A percentile compares a stretch with the other conserved stretches of the same genome.
Evolutionary conservation across 768 basidiomycete species (phyloP).

Genomic region (Lentinula sp.): DNA sequence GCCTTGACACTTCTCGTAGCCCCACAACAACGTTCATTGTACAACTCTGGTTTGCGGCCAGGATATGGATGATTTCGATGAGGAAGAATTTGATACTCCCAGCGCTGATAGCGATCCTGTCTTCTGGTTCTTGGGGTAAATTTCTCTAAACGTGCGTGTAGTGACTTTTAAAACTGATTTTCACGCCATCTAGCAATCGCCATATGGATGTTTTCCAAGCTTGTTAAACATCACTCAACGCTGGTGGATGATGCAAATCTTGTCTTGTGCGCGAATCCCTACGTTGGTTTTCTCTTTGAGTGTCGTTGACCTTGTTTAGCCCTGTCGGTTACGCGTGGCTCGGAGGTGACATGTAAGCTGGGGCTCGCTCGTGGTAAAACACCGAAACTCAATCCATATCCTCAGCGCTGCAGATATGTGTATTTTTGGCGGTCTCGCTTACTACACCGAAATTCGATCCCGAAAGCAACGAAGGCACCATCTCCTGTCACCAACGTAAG

Average conservation of each 20-base stretch:
- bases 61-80: neutral
- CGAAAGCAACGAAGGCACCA: neutral
- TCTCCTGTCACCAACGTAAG: neutral
- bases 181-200: neutral
- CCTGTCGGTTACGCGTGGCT: constrained; percentile 3
- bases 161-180: neutral
- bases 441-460: constrained; percentile 1
- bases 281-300: neutral
- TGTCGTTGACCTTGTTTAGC: neutral
- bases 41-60: neutral
- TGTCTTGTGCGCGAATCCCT: neutral
- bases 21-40: neutral
- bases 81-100: neutral
- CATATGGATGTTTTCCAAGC: neutral
- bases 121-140: neutral
- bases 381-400: neutral
- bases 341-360: neutral
- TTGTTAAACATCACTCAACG: neutral
- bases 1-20: neutral
- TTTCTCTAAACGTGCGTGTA: no score
- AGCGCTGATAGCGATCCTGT: neutral
- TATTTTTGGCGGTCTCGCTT: neutral
- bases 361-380: neutral
- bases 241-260: neutral
- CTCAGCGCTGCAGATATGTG: neutral